These are phyloP conservation scores for Coniochaeta prunicola DNA, from an alignment of 2,329 filamentous ascomycete species.

Conservation along the genomic window DNA sequence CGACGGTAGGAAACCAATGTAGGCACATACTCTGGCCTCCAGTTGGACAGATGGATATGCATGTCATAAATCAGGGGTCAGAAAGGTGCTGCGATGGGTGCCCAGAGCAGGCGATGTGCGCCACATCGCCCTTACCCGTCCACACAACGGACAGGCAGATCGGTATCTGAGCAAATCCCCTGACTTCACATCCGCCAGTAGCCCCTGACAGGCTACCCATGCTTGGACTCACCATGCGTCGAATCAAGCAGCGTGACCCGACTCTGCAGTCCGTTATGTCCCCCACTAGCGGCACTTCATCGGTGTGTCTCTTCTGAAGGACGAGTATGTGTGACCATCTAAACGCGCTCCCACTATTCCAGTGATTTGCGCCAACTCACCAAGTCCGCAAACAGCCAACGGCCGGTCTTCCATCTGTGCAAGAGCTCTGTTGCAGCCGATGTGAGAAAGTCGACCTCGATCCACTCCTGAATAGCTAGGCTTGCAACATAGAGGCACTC, in stretches of 20 bases:
- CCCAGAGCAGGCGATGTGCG: neutral
- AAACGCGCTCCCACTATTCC: neutral
- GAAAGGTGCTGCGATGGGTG: neutral
- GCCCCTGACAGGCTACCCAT: neutral
- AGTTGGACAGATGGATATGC: neutral
- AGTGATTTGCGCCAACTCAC: neutral
- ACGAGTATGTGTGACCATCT: neutral
- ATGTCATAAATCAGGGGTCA: neutral
- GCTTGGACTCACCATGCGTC: neutral
- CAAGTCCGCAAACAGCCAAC: neutral
- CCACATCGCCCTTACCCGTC: neutral
- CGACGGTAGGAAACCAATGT: neutral
- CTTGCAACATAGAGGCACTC: neutral
- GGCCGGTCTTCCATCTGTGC: neutral
- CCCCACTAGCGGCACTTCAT: neutral
- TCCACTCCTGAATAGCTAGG: neutral
- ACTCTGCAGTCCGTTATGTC: neutral
- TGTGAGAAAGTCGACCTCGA: neutral
- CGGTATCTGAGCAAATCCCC: neutral
- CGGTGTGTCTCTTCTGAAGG: neutral
- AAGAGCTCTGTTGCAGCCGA: neutral
- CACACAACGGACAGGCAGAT: neutral
- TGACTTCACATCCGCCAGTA: neutral
- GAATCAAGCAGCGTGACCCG: neutral
- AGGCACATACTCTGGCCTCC: neutral